phyloP scores from a whole-genome alignment of 176 grass and related monocot species.

The Pontederia crassipes region DNA sequence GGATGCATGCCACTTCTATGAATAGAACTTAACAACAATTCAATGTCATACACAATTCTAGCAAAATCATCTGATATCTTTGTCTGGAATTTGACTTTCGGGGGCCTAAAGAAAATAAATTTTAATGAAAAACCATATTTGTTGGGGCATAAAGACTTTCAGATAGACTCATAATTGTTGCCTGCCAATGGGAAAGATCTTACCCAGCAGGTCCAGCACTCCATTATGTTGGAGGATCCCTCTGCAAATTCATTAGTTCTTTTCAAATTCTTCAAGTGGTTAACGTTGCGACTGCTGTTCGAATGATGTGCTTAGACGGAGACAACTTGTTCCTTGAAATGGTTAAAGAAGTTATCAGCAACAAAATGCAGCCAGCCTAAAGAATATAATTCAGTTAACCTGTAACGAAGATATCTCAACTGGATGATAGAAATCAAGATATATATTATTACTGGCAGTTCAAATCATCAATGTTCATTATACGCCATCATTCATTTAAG shows the following conservation, averaged over 20 bases:
- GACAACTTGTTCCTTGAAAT: no score
- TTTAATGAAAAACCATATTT: not conserved
- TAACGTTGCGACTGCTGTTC: no score
- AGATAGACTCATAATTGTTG: not conserved
- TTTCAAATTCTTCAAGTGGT: not conserved
- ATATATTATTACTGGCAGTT: no score
- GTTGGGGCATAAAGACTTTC: not conserved
- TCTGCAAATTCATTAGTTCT: not conserved
- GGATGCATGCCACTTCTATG: not conserved
- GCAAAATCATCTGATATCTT: not conserved
- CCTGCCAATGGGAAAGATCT: constrained; percentile 1
- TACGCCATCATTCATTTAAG: no score
- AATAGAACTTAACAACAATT: not conserved
- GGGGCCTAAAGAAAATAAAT: constrained; percentile 1
- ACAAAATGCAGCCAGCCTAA: no score
- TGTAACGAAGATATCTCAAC: no score
- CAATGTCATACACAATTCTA: not conserved
- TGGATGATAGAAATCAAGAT: no score
- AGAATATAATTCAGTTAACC: no score
- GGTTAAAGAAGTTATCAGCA: no score
- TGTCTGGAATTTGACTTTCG: constrained; percentile 1
- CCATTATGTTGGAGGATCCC: not conserved
- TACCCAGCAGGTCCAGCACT: not conserved
- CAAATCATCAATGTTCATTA: no score
- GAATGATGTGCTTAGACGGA: no score